These are phyloP conservation scores for Nicotiana paniculata DNA, from an alignment of 257 asterid genomes.

Conservation along the genomic window DNA sequence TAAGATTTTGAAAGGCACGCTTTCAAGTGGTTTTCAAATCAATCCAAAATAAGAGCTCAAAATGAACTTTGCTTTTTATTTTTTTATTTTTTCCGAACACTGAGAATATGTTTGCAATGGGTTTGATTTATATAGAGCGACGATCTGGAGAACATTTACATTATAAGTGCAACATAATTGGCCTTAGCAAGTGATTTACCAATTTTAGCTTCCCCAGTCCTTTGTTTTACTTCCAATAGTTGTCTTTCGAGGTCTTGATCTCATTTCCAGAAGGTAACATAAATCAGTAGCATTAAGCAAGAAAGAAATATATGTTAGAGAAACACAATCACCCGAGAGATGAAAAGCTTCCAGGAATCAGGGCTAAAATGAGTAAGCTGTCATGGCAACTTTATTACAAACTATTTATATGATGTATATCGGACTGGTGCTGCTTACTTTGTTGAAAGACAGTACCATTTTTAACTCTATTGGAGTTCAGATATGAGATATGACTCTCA, in stretches of 20 bases:
- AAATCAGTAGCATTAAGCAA: neutral
- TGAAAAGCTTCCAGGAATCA: neutral
- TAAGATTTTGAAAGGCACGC: neutral
- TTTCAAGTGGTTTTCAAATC: neutral
- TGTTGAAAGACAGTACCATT: neutral
- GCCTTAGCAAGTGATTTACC: neutral
- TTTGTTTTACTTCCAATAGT: neutral
- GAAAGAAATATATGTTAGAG: neutral
- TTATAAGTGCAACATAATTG: neutral
- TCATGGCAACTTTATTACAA: neutral
- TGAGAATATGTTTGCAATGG: neutral
- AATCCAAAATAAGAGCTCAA: neutral
- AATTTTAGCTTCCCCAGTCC: neutral
- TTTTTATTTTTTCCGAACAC: neutral
- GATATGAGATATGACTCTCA: neutral
- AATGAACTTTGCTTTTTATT: neutral
- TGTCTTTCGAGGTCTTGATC: neutral
- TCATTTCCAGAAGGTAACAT: neutral
- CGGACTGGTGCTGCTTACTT: neutral
- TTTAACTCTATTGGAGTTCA: neutral
- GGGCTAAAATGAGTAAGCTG: neutral
- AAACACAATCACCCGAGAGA: neutral
- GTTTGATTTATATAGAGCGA: neutral
- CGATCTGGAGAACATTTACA: neutral
- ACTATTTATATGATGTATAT: neutral